Evolutionary conservation across 1,139 yeast genomes (phyloP).

Genomic region (Meyerozyma sp.): DNA sequence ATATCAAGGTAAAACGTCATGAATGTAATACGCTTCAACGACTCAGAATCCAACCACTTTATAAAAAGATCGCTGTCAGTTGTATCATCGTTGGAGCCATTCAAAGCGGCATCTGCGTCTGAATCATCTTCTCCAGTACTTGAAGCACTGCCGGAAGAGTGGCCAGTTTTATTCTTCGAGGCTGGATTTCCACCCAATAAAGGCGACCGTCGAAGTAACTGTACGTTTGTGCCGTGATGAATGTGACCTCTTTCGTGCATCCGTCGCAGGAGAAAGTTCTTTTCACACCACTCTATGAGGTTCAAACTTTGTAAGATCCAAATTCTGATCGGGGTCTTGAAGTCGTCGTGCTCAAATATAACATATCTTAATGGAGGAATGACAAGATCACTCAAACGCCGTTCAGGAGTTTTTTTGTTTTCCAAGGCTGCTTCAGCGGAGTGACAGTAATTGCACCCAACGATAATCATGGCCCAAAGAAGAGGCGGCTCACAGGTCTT

Average conservation of each 20-base stretch:
- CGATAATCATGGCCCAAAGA: conserved; percentile 10
- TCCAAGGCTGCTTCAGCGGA: no score
- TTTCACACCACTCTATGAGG: conserved; percentile 62
- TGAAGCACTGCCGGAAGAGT: conserved; percentile 17
- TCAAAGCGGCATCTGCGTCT: conserved; percentile 18
- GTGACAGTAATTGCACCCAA: conserved; percentile 10
- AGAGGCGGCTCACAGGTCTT: conserved; percentile 8
- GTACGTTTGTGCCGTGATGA: conserved; percentile 75
- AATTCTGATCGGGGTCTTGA: conserved; percentile 52
- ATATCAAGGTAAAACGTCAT: conserved; percentile 79
- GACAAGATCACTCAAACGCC: conserved; percentile 5
- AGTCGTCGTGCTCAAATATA: conserved; percentile 55
- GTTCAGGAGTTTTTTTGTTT: background rate
- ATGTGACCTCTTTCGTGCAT: conserved; percentile 72
- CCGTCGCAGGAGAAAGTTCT: conserved; percentile 50
- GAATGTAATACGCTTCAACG: conserved; percentile 70
- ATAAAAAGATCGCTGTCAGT: conserved; percentile 27
- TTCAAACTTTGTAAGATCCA: conserved; percentile 67
- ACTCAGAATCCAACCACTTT: conserved; percentile 74
- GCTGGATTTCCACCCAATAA: conserved; percentile 66
- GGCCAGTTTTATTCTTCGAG: conserved; percentile 13
- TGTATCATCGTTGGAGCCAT: conserved; percentile 8
- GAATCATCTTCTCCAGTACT: conserved; percentile 31
- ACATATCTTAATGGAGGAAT: conserved; percentile 12
- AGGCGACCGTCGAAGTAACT: conserved; percentile 66